A percentile compares a stretch with the other conserved stretches of the same genome.
phyloP scores from a whole-genome alignment of 2,329 filamentous ascomycete genomes.

The Fusarium tricinctum region DNA sequence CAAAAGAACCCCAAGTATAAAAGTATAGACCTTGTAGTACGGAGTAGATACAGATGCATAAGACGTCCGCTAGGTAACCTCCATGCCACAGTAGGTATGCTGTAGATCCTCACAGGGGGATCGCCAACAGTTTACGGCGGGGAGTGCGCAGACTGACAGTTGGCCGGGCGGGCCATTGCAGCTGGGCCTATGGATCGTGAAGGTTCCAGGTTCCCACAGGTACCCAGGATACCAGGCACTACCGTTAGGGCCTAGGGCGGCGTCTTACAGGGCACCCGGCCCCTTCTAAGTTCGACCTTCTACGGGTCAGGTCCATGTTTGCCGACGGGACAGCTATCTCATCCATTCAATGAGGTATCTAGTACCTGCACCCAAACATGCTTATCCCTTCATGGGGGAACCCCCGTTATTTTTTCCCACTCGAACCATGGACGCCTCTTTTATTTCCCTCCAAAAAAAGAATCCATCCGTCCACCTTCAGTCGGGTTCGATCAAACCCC shows the following conservation, averaged over 20 bases:
- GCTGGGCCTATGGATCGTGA: neutral
- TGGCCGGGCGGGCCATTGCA: neutral
- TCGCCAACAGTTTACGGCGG: conserved; percentile 1
- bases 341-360: conserved; percentile 20
- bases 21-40: no score
- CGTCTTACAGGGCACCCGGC: conserved; percentile 5
- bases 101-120: conserved; percentile 37
- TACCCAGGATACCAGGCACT: neutral
- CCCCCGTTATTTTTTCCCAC: conserved; percentile 24
- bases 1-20: no score
- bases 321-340: neutral
- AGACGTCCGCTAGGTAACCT: neutral
- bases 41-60: neutral
- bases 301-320: neutral
- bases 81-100: conserved; percentile 10
- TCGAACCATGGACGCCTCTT: conserved; percentile 18
- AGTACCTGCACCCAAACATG: conserved; percentile 20
- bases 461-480: conserved; percentile 24
- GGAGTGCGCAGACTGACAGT: neutral
- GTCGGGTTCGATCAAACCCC: conserved; percentile 31
- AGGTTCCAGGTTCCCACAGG: no score
- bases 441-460: conserved; percentile 29
- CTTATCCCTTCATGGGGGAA: conserved; percentile 5
- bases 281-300: neutral
- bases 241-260: neutral